A percentile compares a stretch with the other conserved stretches of the same genome.
Conservation (phyloP, 257 asterid species). For the Solanum sejunctum region DNA sequence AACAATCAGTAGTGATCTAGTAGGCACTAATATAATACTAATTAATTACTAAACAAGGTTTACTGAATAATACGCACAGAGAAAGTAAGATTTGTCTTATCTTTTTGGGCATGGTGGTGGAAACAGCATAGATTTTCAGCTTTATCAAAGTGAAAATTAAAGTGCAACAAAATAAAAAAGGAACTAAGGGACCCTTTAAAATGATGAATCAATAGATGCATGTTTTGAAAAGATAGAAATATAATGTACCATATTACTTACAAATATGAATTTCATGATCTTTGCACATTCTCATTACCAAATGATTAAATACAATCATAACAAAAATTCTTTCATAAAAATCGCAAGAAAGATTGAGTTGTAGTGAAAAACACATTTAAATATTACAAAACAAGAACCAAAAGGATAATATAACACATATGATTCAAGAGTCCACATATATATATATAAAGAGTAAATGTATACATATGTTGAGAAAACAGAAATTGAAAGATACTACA, state of each 20-base stretch:
- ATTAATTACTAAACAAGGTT: neutral
- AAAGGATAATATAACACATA: neutral
- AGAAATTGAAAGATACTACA: neutral
- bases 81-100: conserved; percentile 1
- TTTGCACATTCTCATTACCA: conserved; percentile 2
- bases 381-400: neutral
- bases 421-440: neutral
- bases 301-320: conserved; percentile 12
- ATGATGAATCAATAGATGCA: conserved; percentile 4
- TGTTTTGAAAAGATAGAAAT: conserved; percentile 5
- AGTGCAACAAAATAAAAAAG: neutral
- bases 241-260: neutral
- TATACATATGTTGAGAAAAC: neutral
- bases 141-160: neutral
- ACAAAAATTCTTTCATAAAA: neutral
- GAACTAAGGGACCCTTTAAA: neutral
- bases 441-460: too few species aligned
- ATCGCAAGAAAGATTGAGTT: neutral
- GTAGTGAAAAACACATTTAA: neutral
- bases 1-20: conserved; percentile 1
- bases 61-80: neutral
- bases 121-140: neutral
- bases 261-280: neutral
- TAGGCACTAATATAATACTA: neutral
- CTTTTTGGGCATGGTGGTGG: conserved; percentile 6